Base-by-base conservation (phyloP, 805 yeast genomes). In the Debaryomyces prosopidis region DNA sequence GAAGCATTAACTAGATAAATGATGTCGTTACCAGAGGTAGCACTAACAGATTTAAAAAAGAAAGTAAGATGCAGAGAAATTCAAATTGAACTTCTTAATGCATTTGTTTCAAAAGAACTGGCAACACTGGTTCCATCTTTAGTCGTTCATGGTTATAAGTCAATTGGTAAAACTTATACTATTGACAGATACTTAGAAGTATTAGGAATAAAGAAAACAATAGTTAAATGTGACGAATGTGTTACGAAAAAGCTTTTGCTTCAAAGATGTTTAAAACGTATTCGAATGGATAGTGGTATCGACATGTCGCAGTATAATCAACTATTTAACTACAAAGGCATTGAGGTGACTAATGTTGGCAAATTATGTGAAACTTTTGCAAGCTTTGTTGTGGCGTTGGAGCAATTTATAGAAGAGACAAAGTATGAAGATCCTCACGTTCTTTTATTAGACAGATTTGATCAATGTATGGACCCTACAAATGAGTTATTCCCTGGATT, bases 121-220 rank as follows among this genome's bases (percentile, higher is more conserved):
- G 51, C 45, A 3, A 28, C 57, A 2, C 63, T 67, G 59, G 61
- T 65, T 0, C 70, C 76, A 1, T 56, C 70, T 5, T 38, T 78
- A 9, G 55, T 76, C 2, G 65, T 79, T 3, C 80, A 77, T 52
- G 84, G 84, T 0, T 68, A 72, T 45, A 63, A 69, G 42, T 69
- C 81, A 1, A 62, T 75, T 14, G 84, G 84, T 0, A 79, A 79
- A 51, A 60, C 81, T 2, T 62, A 59, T 43, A 65, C 71, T 1
- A 59, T 78, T 4, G 50, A 47, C 1, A 45, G 53, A 14, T 75
- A 63, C 46, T 54, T 77, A 12, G 40, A 62, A 5, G 45, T 51
- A 7, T 41, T 71, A 11, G 55, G 54, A 1, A 54, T 71, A 4
- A 54, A 56, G 4, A 53, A 56, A 16, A 57, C 73, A 1, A 48